phyloP scores from a whole-genome alignment of 2,329 filamentous ascomycete species.

The Aspergillus aculeatus region DNA sequence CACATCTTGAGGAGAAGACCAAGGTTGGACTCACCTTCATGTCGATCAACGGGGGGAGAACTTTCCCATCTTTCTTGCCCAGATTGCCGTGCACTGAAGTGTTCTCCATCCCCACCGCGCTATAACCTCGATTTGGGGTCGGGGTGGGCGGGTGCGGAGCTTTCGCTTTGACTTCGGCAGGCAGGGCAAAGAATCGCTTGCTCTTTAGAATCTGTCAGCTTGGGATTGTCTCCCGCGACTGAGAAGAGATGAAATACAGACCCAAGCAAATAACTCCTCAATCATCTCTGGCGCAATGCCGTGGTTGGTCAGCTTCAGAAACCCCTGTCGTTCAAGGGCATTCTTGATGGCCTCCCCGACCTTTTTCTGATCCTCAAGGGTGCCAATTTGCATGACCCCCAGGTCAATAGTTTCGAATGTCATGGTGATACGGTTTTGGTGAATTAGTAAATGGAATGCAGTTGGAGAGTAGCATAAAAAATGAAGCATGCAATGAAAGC shows the following conservation, averaged over 20 bases:
- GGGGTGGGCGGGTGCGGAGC: slow-evolving; percentile 31
- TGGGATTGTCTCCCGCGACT: neutral
- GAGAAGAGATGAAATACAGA: neutral
- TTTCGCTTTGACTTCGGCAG: slow-evolving; percentile 27
- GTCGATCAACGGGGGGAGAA: neutral
- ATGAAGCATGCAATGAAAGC: too few relatives aligned
- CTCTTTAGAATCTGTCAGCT: neutral
- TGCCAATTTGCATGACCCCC: neutral
- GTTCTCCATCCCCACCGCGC: slow-evolving; percentile 32
- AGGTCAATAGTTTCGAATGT: neutral
- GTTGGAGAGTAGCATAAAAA: too few relatives aligned
- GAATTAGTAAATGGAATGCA: neutral
- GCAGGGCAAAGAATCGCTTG: slow-evolving; percentile 25
- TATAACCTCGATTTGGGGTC: slow-evolving; percentile 33
- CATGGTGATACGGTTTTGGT: neutral
- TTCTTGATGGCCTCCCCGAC: neutral
- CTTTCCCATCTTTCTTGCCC: slow-evolving; percentile 19
- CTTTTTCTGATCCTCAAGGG: neutral
- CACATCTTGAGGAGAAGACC: too few relatives aligned
- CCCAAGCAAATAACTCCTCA: neutral
- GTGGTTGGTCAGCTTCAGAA: neutral
- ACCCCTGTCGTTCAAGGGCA: neutral
- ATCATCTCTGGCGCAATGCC: neutral
- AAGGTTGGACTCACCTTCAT: neutral
- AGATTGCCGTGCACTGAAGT: slow-evolving; percentile 22